These are phyloP conservation scores for Stemphylium vesicarium DNA, from an alignment of 2,329 filamentous ascomycete species.

Conservation along the genomic window DNA sequence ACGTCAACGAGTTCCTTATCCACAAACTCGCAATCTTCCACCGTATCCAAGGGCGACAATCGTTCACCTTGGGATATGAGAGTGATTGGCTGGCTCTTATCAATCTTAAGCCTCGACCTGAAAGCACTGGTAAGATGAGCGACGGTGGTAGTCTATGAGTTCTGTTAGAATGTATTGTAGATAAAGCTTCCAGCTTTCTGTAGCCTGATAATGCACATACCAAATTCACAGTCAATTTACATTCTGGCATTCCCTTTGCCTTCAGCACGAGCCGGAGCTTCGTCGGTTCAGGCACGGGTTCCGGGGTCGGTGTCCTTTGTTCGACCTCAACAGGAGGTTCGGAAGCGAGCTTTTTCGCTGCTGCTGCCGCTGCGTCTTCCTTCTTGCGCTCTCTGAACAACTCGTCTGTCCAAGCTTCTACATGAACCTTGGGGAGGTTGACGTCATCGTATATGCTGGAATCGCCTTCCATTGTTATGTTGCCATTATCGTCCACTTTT, in stretches of 20 bases:
- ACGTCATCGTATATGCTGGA: conserved; percentile 61
- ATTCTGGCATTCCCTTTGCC: conserved; percentile 58
- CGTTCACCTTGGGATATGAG: conserved; percentile 49
- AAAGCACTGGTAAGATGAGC: conserved; percentile 41
- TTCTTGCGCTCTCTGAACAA: conserved; percentile 62
- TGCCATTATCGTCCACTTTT: conserved; percentile 51
- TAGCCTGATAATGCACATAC: conserved; percentile 41
- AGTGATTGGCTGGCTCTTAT: conserved; percentile 37
- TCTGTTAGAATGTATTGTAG: conserved; percentile 13
- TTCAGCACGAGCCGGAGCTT: conserved; percentile 59
- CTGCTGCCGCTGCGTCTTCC: conserved; percentile 34
- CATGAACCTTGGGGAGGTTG: conserved; percentile 63
- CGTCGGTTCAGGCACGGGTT: conserved; percentile 26
- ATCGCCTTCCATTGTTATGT: conserved; percentile 45
- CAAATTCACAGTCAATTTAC: conserved; percentile 57
- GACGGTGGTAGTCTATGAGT: conserved; percentile 37
- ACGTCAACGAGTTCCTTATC: conserved; percentile 48
- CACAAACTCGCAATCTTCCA: conserved; percentile 45
- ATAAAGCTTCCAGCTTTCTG: too few relatives aligned
- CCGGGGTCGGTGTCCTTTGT: conserved; percentile 25
- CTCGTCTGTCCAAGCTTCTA: conserved; percentile 78
- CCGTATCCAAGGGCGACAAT: conserved; percentile 40
- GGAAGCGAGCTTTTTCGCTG: conserved; percentile 47
- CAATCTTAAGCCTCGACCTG: conserved; percentile 27
- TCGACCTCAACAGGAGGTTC: conserved; percentile 30